Evolutionary conservation across 1,139 yeast genomes (phyloP).

Genomic region (Geotrichum carabidarum): DNA sequence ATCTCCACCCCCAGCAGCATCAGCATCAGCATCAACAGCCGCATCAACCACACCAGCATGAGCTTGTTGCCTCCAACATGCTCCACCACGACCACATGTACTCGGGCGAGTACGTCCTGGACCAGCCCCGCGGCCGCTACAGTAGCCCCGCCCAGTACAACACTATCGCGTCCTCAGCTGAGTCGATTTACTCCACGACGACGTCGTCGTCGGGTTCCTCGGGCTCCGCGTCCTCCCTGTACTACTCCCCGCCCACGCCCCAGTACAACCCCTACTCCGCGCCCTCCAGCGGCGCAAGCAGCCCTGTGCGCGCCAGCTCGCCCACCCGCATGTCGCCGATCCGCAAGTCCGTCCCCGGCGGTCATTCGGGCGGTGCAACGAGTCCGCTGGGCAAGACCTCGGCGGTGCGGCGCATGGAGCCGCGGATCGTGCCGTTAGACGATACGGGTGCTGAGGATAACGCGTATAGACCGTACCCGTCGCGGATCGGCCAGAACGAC

Average conservation of each 20-base stretch:
- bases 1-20: slow-evolving; percentile 1
- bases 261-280: slow-evolving; percentile 15
- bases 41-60: neutral
- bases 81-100: neutral
- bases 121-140: slow-evolving; percentile 4
- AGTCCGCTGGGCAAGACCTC: slow-evolving; percentile 9
- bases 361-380: slow-evolving; percentile 6
- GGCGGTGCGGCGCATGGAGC: slow-evolving; percentile 17
- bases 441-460: slow-evolving; percentile 11
- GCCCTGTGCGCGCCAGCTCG: slow-evolving; percentile 14
- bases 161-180: slow-evolving; percentile 14
- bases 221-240: slow-evolving; percentile 4
- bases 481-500: neutral
- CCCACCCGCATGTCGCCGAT: slow-evolving; percentile 19
- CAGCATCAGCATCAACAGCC: slow-evolving; percentile 4
- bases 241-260: slow-evolving; percentile 18
- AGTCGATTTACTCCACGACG: slow-evolving; percentile 17
- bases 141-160: neutral
- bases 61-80: slow-evolving; percentile 3
- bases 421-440: slow-evolving; percentile 18
- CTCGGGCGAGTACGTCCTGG: neutral
- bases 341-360: slow-evolving; percentile 12
- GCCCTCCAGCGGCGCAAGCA: slow-evolving; percentile 9
- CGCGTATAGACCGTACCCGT: slow-evolving; percentile 4
- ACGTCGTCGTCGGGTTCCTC: slow-evolving; percentile 12